These are phyloP conservation scores for Leccinum brunneo-olivaceum DNA, from an alignment of 1,284 basidiomycete species.

Conservation along the genomic window DNA sequence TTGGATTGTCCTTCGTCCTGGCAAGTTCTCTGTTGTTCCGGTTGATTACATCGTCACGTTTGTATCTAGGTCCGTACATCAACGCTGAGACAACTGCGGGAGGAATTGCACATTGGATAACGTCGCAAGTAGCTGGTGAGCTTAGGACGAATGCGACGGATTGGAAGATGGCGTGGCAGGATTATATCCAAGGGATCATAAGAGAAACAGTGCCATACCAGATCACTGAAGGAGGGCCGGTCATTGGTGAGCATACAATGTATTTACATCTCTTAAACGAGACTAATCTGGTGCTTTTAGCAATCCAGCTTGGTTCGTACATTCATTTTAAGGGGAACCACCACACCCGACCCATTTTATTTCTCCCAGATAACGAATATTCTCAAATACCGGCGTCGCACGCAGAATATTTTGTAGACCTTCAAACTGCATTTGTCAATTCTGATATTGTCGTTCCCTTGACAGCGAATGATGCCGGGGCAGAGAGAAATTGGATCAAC, in stretches of 20 bases:
- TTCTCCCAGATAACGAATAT: conserved; percentile 66
- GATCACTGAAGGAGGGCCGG: conserved; percentile 62
- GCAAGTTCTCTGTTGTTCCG: conserved; percentile 23
- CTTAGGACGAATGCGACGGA: conserved; percentile 62
- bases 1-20: conserved; percentile 61
- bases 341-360: background rate
- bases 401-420: conserved; percentile 61
- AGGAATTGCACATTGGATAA: conserved; percentile 75
- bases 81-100: conserved; percentile 79
- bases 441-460: conserved; percentile 62
- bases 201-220: conserved; percentile 58
- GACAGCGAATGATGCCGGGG: conserved; percentile 66
- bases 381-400: conserved; percentile 40
- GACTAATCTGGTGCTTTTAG: conserved; percentile 29
- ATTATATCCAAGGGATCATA: conserved; percentile 66
- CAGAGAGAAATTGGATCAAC: conserved; percentile 59
- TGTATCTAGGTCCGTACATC: conserved; percentile 51
- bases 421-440: conserved; percentile 49
- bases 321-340: background rate
- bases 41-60: conserved; percentile 14
- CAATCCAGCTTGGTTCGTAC: conserved; percentile 60
- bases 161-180: conserved; percentile 63
- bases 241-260: conserved; percentile 49
- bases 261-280: background rate
- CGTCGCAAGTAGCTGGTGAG: conserved; percentile 56